Conservation (phyloP, 139 green algal genomes). For the Chlorella sp. region DNA sequence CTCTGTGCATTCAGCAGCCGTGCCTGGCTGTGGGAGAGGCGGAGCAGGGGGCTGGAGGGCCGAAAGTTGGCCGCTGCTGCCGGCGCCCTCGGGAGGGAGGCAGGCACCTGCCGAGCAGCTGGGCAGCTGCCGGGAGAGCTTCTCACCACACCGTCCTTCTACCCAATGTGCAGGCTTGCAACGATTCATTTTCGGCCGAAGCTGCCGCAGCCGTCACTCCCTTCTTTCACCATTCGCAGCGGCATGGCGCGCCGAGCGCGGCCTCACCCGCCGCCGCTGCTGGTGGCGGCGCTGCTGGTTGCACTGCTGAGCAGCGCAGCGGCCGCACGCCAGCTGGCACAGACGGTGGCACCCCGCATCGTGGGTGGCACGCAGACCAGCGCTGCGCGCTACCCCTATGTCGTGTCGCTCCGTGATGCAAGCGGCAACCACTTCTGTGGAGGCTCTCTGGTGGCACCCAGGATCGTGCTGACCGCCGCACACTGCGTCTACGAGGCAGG, state of each 20-base stretch:
- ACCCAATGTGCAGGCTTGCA: too few relatives aligned
- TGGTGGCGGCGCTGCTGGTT: neutral
- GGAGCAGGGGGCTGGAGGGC: too few relatives aligned
- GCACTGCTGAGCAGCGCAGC: neutral
- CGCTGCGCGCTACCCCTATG: conserved; percentile 4
- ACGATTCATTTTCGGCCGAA: too few relatives aligned
- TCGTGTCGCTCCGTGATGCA: neutral
- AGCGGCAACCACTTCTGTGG: conserved; percentile 14
- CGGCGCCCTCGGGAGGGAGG: too few relatives aligned
- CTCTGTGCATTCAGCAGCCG: too few relatives aligned
- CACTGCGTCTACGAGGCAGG: neutral
- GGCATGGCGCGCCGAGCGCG: neutral
- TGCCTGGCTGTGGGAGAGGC: too few relatives aligned
- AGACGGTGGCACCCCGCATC: neutral
- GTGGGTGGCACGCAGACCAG: neutral
- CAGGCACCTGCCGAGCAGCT: too few relatives aligned
- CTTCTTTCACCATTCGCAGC: too few relatives aligned
- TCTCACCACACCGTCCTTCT: too few relatives aligned
- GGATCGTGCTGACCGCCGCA: conserved; percentile 11
- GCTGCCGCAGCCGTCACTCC: too few relatives aligned
- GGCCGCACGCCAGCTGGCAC: neutral
- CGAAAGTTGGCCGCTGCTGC: too few relatives aligned
- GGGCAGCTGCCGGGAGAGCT: too few relatives aligned
- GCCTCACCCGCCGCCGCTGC: neutral
- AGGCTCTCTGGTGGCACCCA: neutral